phyloP scores from a whole-genome alignment of 192 early-diverging fungal species.

The Coemansia sp. region DNA sequence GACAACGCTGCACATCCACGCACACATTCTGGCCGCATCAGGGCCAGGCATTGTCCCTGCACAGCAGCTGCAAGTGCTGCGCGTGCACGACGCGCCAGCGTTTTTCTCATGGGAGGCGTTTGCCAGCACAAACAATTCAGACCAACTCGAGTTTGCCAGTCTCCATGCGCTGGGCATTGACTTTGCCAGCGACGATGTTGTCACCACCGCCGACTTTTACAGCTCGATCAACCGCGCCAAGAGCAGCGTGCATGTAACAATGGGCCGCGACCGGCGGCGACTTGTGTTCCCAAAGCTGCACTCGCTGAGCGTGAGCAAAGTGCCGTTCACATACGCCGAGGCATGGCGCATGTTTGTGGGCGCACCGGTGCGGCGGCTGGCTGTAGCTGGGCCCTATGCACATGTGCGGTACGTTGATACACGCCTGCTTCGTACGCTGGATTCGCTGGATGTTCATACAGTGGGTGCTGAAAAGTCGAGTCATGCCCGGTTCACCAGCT shows the following conservation, averaged over 20 bases:
- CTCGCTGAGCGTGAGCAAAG: conserved; percentile 12
- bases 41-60: neutral
- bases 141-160: conserved; percentile 9
- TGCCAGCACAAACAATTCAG: neutral
- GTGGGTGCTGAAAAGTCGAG: conserved; percentile 11
- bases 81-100: conserved; percentile 21
- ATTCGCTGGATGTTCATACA: conserved; percentile 24
- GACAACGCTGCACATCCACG: conserved; percentile 27
- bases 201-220: conserved; percentile 24
- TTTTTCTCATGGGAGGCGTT: conserved; percentile 44
- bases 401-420: conserved; percentile 29
- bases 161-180: conserved; percentile 28
- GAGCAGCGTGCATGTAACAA: conserved; percentile 20
- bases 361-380: conserved; percentile 20
- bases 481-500: conserved; percentile 16
- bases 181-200: conserved; percentile 36
- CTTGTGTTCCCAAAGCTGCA: conserved; percentile 17
- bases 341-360: conserved; percentile 46
- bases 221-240: conserved; percentile 3
- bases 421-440: conserved; percentile 8
- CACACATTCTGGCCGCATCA: conserved; percentile 6
- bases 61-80: conserved; percentile 14
- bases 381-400: conserved; percentile 30
- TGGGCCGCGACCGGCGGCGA: conserved; percentile 25
- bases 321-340: conserved; percentile 34